Percentiles rank a stretch among this genome's conserved stretches.
These are phyloP conservation scores for Plasmodium adleri DNA, from an alignment of 169 alveolate species.

Conservation along the genomic window DNA sequence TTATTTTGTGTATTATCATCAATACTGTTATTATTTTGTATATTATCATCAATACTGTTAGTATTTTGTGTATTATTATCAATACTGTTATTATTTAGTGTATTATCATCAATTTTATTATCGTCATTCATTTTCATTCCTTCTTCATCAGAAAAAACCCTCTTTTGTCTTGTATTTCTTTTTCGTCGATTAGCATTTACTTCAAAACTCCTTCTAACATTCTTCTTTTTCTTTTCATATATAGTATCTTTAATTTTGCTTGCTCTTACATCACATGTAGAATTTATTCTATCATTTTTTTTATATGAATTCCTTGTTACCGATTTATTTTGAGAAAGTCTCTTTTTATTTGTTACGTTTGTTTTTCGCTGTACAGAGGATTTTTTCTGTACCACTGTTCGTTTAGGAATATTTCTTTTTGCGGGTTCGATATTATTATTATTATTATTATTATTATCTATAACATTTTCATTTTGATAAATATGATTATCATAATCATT, in stretches of 20 bases:
- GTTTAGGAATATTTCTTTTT: background rate
- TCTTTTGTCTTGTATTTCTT: no score
- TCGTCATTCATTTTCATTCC: no score
- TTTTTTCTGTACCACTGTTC: no score
- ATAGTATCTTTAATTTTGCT: background rate
- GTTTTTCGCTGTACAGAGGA: background rate
- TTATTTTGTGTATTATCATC: no score
- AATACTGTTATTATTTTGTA: no score
- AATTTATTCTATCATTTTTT: slow-evolving; percentile 8
- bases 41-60: no score
- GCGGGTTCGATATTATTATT: background rate
- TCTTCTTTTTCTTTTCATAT: background rate
- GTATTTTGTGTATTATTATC: no score
- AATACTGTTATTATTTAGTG: no score
- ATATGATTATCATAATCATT: slow-evolving; percentile 4
- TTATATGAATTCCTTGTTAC: slow-evolving; percentile 21
- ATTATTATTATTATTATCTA: background rate
- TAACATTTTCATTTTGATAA: background rate
- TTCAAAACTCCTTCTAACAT: background rate
- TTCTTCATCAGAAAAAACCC: no score
- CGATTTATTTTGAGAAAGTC: slow-evolving; percentile 12
- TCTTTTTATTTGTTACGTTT: slow-evolving; percentile 23
- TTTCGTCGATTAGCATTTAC: no score
- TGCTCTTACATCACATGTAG: background rate
- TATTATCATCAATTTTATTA: no score